These are phyloP conservation scores for Colletotrichum echinochloae DNA, from an alignment of 2,329 filamentous ascomycete species.

Conservation along the genomic window DNA sequence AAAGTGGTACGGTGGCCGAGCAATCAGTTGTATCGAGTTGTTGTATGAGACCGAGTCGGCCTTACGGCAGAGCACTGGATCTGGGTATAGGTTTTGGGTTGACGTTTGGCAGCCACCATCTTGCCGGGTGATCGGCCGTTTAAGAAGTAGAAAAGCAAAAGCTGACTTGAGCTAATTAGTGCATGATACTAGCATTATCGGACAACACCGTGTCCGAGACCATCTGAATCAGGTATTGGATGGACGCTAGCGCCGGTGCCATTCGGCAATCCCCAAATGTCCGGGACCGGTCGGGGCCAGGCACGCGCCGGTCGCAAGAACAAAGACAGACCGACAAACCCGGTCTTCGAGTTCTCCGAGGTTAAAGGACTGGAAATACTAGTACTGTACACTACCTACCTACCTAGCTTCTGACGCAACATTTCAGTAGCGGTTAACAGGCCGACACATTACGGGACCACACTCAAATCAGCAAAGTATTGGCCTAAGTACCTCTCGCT, in stretches of 20 bases:
- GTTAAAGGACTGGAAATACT: too few species aligned
- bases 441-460: too few species aligned
- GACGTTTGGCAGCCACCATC: not conserved
- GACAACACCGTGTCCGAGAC: slow-evolving; percentile 14
- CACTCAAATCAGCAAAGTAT: too few species aligned
- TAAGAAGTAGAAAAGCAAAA: not conserved
- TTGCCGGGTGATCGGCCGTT: not conserved
- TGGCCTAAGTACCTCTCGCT: too few species aligned
- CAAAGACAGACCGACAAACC: not conserved
- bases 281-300: slow-evolving; percentile 29
- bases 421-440: too few species aligned
- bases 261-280: slow-evolving; percentile 40
- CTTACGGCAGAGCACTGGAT: not conserved
- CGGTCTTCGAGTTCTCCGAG: too few species aligned
- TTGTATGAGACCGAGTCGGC: not conserved
- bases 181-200: not conserved
- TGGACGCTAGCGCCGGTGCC: slow-evolving; percentile 16
- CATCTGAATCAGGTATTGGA: slow-evolving; percentile 6
- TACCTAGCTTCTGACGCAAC: too few species aligned
- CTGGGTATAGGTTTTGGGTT: not conserved
- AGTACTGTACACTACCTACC: not conserved
- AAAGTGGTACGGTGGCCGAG: not conserved
- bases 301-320: not conserved
- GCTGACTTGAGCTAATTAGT: not conserved
- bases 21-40: not conserved